Evolutionary conservation across 2,329 filamentous ascomycete genomes (phyloP).

Genomic region (Pestalotiopsis sp.): DNA sequence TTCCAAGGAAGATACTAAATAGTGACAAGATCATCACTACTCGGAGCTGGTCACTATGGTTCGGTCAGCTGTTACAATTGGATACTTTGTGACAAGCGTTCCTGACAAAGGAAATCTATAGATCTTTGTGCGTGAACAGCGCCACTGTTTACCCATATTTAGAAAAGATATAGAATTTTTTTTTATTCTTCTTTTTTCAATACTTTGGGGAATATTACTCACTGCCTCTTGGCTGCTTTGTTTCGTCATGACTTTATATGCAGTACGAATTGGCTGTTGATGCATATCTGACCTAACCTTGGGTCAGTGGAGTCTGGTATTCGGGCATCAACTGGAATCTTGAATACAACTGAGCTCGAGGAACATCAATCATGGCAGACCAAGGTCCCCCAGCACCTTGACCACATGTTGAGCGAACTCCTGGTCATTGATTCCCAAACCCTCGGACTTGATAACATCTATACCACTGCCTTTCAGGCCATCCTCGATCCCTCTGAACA

Average conservation of each 20-base stretch:
- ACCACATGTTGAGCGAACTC: constrained; percentile 12
- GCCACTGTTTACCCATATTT: not conserved
- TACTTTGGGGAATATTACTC: too few relatives aligned
- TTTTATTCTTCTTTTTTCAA: too few relatives aligned
- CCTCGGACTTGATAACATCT: constrained; percentile 46
- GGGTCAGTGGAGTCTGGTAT: not conserved
- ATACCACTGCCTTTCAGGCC: constrained; percentile 52
- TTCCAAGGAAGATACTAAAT: not conserved
- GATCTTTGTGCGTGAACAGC: not conserved
- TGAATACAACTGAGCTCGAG: not conserved
- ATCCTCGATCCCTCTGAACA: constrained; percentile 54
- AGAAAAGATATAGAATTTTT: not conserved
- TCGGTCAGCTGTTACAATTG: not conserved
- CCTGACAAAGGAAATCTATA: not conserved
- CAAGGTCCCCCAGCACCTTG: not conserved
- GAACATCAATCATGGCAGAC: not conserved
- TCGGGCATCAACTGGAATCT: not conserved
- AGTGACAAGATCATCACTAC: not conserved
- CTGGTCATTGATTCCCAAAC: constrained; percentile 54
- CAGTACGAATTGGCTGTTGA: too few relatives aligned
- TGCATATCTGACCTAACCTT: too few relatives aligned
- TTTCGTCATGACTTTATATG: too few relatives aligned
- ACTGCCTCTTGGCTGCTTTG: too few relatives aligned
- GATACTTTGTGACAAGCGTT: not conserved
- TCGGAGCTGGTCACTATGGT: not conserved